phyloP scores from a whole-genome alignment of 192 early-diverging fungal species.

The Kappamyces sp. region DNA sequence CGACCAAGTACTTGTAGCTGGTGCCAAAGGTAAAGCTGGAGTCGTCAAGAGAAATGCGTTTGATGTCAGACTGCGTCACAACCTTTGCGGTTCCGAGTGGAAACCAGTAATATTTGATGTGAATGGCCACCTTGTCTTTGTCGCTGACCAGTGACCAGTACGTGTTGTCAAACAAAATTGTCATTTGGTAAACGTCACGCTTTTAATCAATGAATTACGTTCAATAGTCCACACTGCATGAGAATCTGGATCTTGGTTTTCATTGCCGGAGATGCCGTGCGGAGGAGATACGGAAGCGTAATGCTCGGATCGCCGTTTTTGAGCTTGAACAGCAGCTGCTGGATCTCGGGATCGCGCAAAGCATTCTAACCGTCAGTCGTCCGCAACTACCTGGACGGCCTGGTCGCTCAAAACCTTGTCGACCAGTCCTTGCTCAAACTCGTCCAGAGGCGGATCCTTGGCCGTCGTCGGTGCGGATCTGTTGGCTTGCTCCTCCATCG shows the following conservation, averaged over 20 bases:
- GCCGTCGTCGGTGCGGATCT: not conserved
- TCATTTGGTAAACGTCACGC: no score
- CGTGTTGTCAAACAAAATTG: no score
- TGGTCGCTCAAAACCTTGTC: conserved; percentile 22
- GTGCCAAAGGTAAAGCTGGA: no score
- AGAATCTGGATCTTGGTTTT: conserved; percentile 20
- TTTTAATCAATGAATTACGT: no score
- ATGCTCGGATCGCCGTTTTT: conserved; percentile 17
- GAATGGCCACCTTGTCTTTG: no score
- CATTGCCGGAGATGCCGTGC: conserved; percentile 7
- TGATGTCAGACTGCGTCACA: no score
- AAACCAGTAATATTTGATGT: no score
- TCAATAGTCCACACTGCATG: conserved; percentile 20
- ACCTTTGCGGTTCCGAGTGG: no score
- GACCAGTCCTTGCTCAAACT: conserved; percentile 28
- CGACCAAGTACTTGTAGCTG: no score
- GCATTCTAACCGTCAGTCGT: conserved; percentile 4
- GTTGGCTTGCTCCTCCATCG: conserved; percentile 7
- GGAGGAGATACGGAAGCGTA: not conserved
- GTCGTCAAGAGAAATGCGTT: no score
- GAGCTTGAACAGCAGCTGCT: conserved; percentile 17
- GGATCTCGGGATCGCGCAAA: conserved; percentile 11
- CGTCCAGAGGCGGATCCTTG: not conserved
- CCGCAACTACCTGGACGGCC: conserved; percentile 17
- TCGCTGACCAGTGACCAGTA: no score